Base-by-base conservation (phyloP, 148 eudicot genomes). In the Agrostemma githago region DNA sequence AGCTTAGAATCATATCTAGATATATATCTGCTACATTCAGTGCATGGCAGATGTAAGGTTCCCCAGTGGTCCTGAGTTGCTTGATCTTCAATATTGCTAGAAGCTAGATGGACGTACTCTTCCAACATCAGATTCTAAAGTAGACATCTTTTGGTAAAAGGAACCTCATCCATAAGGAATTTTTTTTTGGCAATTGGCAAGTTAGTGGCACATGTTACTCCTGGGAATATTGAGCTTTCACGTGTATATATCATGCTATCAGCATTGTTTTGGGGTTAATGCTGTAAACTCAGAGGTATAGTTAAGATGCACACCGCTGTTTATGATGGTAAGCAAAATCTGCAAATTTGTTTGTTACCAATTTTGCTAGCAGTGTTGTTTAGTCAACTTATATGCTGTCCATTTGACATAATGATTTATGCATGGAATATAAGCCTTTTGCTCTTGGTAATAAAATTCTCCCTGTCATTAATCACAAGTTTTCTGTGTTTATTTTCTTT, bases 41-140 rank as follows among this genome's bases (percentile, higher is more conserved):
- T 60, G 75, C 54, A 39, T 71, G 65, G n/a, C 53, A 51, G 72
- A 66, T 59, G 72, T 61, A 58, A 61, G 72, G 17, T 12, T 75
- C 15, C 42, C 56, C 16, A 43, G 76, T 10, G 75, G 79, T 66
- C 67, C 77, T 16, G 67, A 42, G 39, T 57, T 57, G 5, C 16
- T 20, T 57, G 41, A 59, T 17, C 53, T 34, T 70, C 42, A 37
- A 64, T 62, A 11, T 53, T 40, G 14, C 10, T 38, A 66, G 64
- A n/a, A 17, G 48, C 12, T 41, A 44, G 66, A 21, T 62, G 17
- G 38, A 46, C 70, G 69, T 65, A 71, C 70, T 74, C 74, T 54
- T 62, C 57, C 56, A 44, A 66, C 65, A 58, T 19, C 38, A 26
- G 72, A 76, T 80, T 75, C 79, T 59, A 77, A 70, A 77, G 74